phyloP scores from a whole-genome alignment of 768 basidiomycete species.

The Leccinellum rugosiceps region DNA sequence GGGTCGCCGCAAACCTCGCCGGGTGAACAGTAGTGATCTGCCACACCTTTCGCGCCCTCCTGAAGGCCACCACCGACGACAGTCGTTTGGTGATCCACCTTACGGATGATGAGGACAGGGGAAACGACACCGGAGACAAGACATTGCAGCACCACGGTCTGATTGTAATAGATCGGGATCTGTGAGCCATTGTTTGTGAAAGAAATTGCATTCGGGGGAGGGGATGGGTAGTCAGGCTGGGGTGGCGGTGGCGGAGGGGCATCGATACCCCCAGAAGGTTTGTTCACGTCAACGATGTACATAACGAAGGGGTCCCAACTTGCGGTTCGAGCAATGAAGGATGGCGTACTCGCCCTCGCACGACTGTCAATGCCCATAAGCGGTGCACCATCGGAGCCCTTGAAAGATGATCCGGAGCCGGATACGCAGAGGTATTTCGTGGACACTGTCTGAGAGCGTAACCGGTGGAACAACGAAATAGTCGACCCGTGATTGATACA shows the following conservation, averaged over 20 bases:
- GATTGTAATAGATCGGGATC: constrained; percentile 94
- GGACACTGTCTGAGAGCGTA: constrained; percentile 92
- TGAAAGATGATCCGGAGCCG: constrained; percentile 89
- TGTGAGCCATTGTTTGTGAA: constrained; percentile 81
- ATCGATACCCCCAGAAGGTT: constrained; percentile 74
- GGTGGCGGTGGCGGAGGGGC: constrained; percentile 77
- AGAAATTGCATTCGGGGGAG: constrained; percentile 86
- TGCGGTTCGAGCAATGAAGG: constrained; percentile 85
- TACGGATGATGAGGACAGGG: constrained; percentile 90
- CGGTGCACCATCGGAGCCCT: constrained; percentile 88
- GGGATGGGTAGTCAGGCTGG: constrained; percentile 86
- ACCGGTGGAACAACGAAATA: constrained; percentile 92
- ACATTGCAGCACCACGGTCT: constrained; percentile 93
- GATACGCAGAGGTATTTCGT: constrained; percentile 96
- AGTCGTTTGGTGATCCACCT: constrained; percentile 86
- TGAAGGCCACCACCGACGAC: constrained; percentile 90
- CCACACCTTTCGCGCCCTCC: constrained; percentile 81
- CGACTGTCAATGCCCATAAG: constrained; percentile 78
- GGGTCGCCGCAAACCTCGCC: constrained; percentile 93
- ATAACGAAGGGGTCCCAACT: constrained; percentile 96
- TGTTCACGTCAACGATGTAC: constrained; percentile 94
- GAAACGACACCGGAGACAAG: constrained; percentile 91
- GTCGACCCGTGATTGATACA: constrained; percentile 96
- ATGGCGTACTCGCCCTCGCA: constrained; percentile 69
- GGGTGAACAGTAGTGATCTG: constrained; percentile 76